phyloP scores from a whole-genome alignment of 1,139 yeast species.

The Debaryomyces udenii region DNA sequence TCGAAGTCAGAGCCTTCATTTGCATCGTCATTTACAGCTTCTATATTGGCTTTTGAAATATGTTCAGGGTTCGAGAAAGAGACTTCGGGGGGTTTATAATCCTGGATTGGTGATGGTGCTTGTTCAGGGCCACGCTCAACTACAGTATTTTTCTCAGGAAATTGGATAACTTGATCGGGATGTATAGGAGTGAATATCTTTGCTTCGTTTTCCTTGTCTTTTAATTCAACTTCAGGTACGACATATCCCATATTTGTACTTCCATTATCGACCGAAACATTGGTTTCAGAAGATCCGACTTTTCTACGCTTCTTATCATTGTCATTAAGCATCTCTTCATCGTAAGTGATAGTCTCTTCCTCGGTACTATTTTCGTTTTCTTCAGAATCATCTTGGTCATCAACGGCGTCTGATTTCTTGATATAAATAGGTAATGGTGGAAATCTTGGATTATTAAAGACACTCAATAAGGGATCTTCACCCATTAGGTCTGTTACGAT shows the following conservation, averaged over 20 bases:
- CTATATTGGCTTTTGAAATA: not conserved
- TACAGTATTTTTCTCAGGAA: slow-evolving; percentile 3
- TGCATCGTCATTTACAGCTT: not conserved
- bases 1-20: slow-evolving; percentile 54
- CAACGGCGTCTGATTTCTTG: slow-evolving; percentile 18
- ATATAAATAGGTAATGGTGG: slow-evolving; percentile 59
- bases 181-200: slow-evolving; percentile 9
- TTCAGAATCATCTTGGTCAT: slow-evolving; percentile 22
- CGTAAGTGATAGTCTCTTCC: slow-evolving; percentile 6
- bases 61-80: not conserved
- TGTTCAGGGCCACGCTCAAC: not conserved
- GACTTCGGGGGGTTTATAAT: not conserved
- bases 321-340: slow-evolving; percentile 5
- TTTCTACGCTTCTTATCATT: slow-evolving; percentile 1
- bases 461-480: slow-evolving; percentile 46
- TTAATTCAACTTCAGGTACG: slow-evolving; percentile 2
- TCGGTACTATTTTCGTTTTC: slow-evolving; percentile 16
- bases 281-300: not conserved
- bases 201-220: slow-evolving; percentile 1
- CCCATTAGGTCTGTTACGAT: slow-evolving; percentile 60
- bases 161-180: slow-evolving; percentile 12
- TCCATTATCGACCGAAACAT: not conserved
- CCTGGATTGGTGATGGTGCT: not conserved
- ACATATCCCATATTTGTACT: not conserved
- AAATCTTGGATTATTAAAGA: slow-evolving; percentile 74